phyloP scores from a whole-genome alignment of 2,329 filamentous ascomycete genomes.

The Fusarium marasasianum region DNA sequence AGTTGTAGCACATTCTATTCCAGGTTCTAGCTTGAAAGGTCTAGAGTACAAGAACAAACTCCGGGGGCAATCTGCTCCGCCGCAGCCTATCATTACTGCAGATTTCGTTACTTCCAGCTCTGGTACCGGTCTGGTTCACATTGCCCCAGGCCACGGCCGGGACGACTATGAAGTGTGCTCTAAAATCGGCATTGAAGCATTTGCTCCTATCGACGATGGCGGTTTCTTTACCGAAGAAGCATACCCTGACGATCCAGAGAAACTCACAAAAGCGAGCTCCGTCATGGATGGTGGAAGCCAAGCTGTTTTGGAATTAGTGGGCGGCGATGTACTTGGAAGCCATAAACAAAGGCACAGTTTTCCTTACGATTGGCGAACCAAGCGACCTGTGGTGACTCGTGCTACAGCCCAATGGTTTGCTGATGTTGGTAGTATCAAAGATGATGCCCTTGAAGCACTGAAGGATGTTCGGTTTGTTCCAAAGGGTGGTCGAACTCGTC shows the following conservation, averaged over 20 bases:
- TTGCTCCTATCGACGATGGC: constrained; percentile 84
- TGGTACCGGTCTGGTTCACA: constrained; percentile 94
- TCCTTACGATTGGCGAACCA: constrained; percentile 97
- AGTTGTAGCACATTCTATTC: constrained; percentile 65
- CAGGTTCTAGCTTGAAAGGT: constrained; percentile 71
- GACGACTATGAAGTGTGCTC: constrained; percentile 91
- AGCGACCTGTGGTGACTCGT: constrained; percentile 87
- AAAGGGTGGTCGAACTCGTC: constrained; percentile 73
- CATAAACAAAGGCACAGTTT: constrained; percentile 90
- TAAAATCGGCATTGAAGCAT: constrained; percentile 73
- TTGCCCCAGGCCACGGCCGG: constrained; percentile 94
- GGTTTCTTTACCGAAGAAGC: constrained; percentile 85
- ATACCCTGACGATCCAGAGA: constrained; percentile 73
- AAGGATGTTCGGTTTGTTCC: constrained; percentile 82
- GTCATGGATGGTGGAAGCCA: constrained; percentile 77
- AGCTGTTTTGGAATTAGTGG: constrained; percentile 75
- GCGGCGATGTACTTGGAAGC: constrained; percentile 70
- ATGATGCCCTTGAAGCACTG: constrained; percentile 74
- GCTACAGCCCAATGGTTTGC: constrained; percentile 99
- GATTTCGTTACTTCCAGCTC: constrained; percentile 90
- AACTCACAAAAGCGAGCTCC: constrained; percentile 72
- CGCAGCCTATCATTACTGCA: constrained; percentile 80
- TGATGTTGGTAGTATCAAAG: constrained; percentile 85
- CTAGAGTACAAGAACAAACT: constrained; percentile 77
- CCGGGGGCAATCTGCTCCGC: constrained; percentile 62